These are phyloP conservation scores for Lepidium campestre DNA, from an alignment of 441 rosid genomes.

Conservation along the genomic window DNA sequence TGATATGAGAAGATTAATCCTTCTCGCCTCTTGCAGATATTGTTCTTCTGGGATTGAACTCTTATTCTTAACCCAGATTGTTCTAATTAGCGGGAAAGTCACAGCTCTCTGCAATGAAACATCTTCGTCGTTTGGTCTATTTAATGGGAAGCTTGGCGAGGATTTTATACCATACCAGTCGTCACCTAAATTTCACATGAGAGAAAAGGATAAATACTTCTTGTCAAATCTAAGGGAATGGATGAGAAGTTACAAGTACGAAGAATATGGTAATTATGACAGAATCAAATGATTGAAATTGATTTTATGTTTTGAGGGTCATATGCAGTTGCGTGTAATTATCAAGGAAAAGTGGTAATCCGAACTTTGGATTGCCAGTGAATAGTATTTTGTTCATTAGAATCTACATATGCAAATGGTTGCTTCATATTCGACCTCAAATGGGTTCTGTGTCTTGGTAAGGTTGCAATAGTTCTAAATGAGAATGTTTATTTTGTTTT, in stretches of 20 bases:
- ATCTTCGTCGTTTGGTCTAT: conserved; percentile 11
- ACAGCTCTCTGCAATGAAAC: conserved; percentile 25
- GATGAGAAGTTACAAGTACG: background rate
- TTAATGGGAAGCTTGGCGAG: background rate
- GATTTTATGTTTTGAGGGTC: background rate
- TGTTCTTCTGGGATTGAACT: background rate
- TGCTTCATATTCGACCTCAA: background rate
- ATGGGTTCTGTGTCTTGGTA: background rate
- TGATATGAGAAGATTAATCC: background rate
- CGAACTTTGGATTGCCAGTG: background rate
- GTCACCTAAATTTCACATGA: conserved; percentile 14
- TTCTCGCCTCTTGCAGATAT: background rate
- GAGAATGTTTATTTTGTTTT: background rate
- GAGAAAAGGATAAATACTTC: conserved; percentile 22
- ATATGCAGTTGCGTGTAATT: background rate
- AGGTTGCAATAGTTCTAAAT: background rate
- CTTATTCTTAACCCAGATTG: conserved; percentile 10
- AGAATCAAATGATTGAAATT: background rate
- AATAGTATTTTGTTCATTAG: background rate
- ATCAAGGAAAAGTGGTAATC: background rate
- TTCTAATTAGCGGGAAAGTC: conserved; percentile 14
- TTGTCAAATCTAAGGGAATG: conserved; percentile 16
- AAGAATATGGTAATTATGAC: conserved; percentile 16
- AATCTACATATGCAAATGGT: background rate
- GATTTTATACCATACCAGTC: conserved; percentile 10